These are phyloP conservation scores for Tolypocladium nubicola DNA, from an alignment of 2,329 filamentous ascomycete species.

Conservation along the genomic window DNA sequence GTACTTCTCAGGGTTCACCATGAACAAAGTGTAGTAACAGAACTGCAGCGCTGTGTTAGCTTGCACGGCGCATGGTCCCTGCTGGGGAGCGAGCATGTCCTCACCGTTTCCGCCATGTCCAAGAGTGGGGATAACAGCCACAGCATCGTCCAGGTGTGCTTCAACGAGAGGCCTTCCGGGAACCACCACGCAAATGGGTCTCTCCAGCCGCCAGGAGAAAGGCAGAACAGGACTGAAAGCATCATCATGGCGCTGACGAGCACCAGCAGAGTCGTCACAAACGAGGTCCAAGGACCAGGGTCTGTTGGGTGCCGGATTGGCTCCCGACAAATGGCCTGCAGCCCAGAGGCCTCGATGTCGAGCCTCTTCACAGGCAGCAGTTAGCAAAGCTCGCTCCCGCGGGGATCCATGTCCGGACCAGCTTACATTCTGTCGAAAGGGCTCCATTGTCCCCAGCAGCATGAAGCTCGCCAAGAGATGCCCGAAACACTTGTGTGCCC, in stretches of 20 bases:
- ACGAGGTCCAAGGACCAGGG: too few relatives aligned
- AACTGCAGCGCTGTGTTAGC: too few relatives aligned
- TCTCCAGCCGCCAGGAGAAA: constrained; percentile 5
- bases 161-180: constrained; percentile 1
- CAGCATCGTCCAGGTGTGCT: constrained; percentile 6
- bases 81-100: not conserved
- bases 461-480: constrained; percentile 10
- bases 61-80: too few relatives aligned
- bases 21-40: too few relatives aligned
- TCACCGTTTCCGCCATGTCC: constrained; percentile 13
- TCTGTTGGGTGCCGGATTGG: too few relatives aligned
- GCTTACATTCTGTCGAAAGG: constrained; percentile 10
- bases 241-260: not conserved
- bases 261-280: not conserved
- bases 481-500: not conserved
- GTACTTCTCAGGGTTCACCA: too few relatives aligned
- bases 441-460: constrained; percentile 12
- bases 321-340: too few relatives aligned
- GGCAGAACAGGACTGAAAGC: not conserved
- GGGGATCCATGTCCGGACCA: too few relatives aligned
- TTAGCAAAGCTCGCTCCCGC: too few relatives aligned
- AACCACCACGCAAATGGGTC: constrained; percentile 11
- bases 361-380: too few relatives aligned
- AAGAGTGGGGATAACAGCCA: constrained; percentile 12
- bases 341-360: too few relatives aligned